These are phyloP conservation scores for Acacia pycnantha DNA, from an alignment of 331 rosid species.

Conservation along the genomic window DNA sequence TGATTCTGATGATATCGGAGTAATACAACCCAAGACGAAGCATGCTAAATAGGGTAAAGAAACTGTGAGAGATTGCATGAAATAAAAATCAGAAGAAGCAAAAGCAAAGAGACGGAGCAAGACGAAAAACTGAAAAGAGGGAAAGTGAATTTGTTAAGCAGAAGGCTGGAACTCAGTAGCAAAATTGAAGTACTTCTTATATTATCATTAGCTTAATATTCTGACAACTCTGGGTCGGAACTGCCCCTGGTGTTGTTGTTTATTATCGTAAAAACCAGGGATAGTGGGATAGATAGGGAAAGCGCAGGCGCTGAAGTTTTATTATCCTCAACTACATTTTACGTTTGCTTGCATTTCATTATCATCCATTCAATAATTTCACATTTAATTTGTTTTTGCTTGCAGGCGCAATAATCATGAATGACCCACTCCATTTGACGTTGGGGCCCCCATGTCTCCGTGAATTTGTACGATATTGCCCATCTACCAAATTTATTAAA, in stretches of 20 bases:
- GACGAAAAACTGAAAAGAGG: not conserved
- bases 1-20: constrained; percentile 25
- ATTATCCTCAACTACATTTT: not conserved
- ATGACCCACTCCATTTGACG: not conserved
- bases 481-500: not conserved
- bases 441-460: not conserved
- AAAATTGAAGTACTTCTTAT: not conserved
- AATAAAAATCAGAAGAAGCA: not conserved
- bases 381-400: not conserved
- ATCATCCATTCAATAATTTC: not conserved
- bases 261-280: not conserved
- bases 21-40: not conserved
- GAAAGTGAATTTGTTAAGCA: not conserved
- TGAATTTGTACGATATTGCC: not conserved
- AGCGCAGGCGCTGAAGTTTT: not conserved
- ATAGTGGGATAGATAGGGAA: not conserved
- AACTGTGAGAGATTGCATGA: not conserved
- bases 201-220: not conserved
- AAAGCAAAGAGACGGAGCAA: not conserved
- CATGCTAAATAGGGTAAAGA: constrained; percentile 21
- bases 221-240: not conserved
- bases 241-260: not conserved
- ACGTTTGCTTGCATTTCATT: not conserved
- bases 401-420: constrained; percentile 1
- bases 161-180: not conserved